phyloP scores from a whole-genome alignment of 768 basidiomycete species.

The Tulasnella sp. region DNA sequence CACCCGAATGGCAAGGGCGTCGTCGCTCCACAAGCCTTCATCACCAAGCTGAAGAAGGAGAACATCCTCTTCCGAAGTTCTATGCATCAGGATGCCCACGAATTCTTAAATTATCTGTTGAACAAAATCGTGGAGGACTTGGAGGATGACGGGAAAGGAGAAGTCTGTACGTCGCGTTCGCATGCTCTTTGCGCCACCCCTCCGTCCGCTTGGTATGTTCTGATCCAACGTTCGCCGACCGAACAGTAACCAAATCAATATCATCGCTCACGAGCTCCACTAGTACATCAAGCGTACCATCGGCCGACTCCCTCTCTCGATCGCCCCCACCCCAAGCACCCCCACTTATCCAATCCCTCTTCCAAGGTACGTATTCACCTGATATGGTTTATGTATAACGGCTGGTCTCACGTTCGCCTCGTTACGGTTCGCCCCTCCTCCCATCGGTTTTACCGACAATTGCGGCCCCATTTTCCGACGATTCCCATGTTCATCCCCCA shows the following conservation, averaged over 20 bases:
- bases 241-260: constrained; percentile 58
- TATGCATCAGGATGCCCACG: constrained; percentile 98
- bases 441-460: constrained; percentile 19
- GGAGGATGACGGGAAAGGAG: constrained; percentile 52
- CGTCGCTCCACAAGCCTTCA: constrained; percentile 83
- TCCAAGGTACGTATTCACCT: constrained; percentile 35
- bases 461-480: constrained; percentile 36
- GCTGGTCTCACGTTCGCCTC: background rate
- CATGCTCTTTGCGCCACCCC: background rate
- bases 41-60: constrained; percentile 87
- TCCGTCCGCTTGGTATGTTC: constrained; percentile 4
- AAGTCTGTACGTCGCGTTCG: constrained; percentile 15
- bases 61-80: constrained; percentile 88
- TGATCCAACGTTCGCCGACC: background rate
- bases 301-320: constrained; percentile 30
- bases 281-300: constrained; percentile 24
- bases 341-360: constrained; percentile 43
- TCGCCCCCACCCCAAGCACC: constrained; percentile 46
- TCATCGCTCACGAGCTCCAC: constrained; percentile 45
- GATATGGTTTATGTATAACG: background rate
- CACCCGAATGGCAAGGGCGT: constrained; percentile 78
- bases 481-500: constrained; percentile 26
- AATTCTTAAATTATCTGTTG: constrained; percentile 91
- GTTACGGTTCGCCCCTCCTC: background rate
- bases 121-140: constrained; percentile 94